phyloP scores from a whole-genome alignment of 768 basidiomycete species.

The Daedaleopsis nitida region DNA sequence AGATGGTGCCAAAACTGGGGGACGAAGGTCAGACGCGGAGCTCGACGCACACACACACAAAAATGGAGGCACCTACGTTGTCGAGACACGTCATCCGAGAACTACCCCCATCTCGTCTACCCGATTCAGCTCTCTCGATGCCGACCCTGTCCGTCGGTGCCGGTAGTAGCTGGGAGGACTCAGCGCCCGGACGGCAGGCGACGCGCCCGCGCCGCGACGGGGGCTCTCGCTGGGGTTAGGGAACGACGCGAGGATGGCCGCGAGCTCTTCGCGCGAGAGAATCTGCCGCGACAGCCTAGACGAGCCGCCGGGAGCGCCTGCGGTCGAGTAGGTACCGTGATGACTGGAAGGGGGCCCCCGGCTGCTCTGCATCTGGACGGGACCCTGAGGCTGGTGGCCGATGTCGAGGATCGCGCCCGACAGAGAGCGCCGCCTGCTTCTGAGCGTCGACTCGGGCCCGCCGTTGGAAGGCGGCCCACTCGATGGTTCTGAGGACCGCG shows the following conservation, averaged over 20 bases:
- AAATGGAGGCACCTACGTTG: neutral
- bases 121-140: neutral
- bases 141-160: conserved; percentile 2
- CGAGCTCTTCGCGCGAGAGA: conserved; percentile 15
- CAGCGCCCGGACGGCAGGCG: neutral
- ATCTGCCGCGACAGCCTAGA: conserved; percentile 9
- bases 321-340: neutral
- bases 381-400: neutral
- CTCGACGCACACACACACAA: neutral
- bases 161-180: conserved; percentile 18
- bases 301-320: neutral
- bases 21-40: neutral
- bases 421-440: conserved; percentile 5
- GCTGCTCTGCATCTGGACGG: neutral
- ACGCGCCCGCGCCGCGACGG: neutral
- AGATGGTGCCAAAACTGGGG: neutral
- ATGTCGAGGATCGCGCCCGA: neutral
- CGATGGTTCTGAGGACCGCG: conserved; percentile 13
- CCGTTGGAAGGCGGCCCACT: neutral
- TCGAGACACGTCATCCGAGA: neutral
- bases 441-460: neutral
- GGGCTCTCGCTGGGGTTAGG: neutral
- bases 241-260: conserved; percentile 10
- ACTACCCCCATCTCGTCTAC: conserved; percentile 13
- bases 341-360: neutral